A percentile compares a stretch with the other conserved stretches of the same genome.
phyloP scores from a whole-genome alignment of 306 rosid species.

The Vigna mungo region DNA sequence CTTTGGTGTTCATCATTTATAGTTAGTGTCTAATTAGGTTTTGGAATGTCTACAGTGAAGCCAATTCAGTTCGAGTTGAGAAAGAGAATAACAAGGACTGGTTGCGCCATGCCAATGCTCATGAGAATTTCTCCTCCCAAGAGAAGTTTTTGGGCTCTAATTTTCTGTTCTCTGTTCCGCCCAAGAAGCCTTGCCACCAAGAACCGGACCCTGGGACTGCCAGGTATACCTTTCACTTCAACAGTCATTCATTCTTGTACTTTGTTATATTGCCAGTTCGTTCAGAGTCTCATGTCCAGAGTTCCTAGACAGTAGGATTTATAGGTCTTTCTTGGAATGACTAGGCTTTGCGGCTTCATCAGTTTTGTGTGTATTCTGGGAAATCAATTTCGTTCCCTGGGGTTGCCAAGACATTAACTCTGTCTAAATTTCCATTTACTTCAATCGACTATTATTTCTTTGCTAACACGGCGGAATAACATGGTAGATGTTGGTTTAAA shows the following conservation, averaged over 20 bases:
- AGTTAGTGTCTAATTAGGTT: constrained; percentile 14
- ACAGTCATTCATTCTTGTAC: neutral
- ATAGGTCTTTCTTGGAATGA: constrained; percentile 3
- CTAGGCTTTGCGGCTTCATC: neutral
- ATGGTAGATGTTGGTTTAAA: constrained; percentile 7
- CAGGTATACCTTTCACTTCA: constrained; percentile 48
- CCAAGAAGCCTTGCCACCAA: constrained; percentile 59
- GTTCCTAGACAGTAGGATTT: neutral
- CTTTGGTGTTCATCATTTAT: constrained; percentile 5
- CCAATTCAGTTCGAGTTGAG: constrained; percentile 42
- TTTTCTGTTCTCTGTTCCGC: constrained; percentile 66
- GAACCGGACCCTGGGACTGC: constrained; percentile 35
- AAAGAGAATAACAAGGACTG: constrained; percentile 54
- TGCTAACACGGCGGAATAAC: neutral
- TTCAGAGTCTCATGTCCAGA: constrained; percentile 1
- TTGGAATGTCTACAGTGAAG: constrained; percentile 46
- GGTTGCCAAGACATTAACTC: constrained; percentile 4
- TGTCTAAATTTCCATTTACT: constrained; percentile 31
- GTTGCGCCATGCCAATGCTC: constrained; percentile 69
- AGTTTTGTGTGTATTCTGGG: constrained; percentile 3
- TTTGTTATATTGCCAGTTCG: neutral
- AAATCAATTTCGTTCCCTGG: neutral
- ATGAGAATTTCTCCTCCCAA: constrained; percentile 66
- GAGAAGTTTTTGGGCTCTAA: constrained; percentile 63
- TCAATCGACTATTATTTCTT: neutral